A percentile compares a stretch with the other conserved stretches of the same genome.
These are phyloP conservation scores for Leptomonas pyrrhocoris DNA, from an alignment of 208 protist species.

Conservation along the genomic window DNA sequence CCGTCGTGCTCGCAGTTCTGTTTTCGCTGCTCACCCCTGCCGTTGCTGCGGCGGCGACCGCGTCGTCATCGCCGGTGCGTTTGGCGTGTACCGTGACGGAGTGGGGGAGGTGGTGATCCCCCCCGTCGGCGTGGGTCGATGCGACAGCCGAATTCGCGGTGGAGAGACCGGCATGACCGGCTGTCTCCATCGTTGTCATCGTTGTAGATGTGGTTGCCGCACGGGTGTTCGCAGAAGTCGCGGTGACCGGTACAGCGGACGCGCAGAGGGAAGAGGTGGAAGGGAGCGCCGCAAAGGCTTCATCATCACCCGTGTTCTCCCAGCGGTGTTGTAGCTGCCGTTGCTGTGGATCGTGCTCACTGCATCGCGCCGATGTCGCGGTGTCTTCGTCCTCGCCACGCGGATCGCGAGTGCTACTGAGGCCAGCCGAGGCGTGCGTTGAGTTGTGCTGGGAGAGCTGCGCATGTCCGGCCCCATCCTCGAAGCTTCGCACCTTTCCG, in stretches of 20 bases:
- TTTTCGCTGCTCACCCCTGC: background rate
- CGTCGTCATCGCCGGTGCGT: background rate
- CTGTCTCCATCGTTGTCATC: too few species aligned
- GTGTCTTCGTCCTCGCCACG: background rate
- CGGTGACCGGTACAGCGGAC: background rate
- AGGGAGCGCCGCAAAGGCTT: background rate
- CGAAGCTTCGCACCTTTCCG: background rate
- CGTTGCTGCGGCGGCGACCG: background rate
- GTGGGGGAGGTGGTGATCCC: background rate
- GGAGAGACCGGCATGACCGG: background rate
- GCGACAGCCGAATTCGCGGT: background rate
- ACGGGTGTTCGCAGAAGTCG: background rate
- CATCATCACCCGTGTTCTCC: constrained; percentile 1
- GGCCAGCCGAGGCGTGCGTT: too few species aligned
- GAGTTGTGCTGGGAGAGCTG: background rate
- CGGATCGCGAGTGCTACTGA: too few species aligned
- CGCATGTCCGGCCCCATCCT: background rate
- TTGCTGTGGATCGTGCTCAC: background rate
- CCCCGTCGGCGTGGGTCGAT: background rate
- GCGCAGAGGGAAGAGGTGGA: background rate
- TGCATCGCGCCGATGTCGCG: too few species aligned
- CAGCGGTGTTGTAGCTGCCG: background rate
- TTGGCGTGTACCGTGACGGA: background rate
- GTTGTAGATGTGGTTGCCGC: background rate
- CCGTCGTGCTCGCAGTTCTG: background rate